phyloP scores from a whole-genome alignment of 495 filamentous ascomycete genomes.

The Neurospora sp. region DNA sequence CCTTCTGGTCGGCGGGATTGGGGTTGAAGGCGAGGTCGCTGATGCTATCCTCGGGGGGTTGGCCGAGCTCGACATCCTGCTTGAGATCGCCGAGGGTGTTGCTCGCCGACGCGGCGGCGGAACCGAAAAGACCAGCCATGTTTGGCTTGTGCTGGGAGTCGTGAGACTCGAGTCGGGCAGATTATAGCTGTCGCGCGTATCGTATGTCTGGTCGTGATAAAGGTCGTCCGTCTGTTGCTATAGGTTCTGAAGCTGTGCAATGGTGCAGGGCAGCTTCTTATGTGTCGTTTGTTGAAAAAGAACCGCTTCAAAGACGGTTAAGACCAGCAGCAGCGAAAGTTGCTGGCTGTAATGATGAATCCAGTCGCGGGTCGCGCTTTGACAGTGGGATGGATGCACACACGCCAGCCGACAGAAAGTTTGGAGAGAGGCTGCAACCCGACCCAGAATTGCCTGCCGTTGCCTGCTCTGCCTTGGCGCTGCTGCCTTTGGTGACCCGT shows the following conservation, averaged over 20 bases:
- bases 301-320: neutral
- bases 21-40: conserved; percentile 72
- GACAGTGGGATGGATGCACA: neutral
- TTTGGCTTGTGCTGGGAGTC: neutral
- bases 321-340: neutral
- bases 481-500: neutral
- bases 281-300: neutral
- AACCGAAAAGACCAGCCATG: conserved; percentile 64
- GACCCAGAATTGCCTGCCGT: neutral
- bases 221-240: neutral
- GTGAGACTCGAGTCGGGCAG: neutral
- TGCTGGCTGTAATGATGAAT: neutral
- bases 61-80: conserved; percentile 69
- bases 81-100: conserved; percentile 83
- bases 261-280: neutral
- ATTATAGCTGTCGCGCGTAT: neutral
- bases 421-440: neutral
- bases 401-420: neutral
- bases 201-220: neutral
- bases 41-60: conserved; percentile 76
- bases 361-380: neutral
- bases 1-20: conserved; percentile 35
- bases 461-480: neutral
- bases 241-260: neutral
- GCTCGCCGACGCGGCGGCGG: conserved; percentile 35